These are phyloP conservation scores for Schrenkiella parvula DNA, from an alignment of 345 rosid species.

Conservation along the genomic window DNA sequence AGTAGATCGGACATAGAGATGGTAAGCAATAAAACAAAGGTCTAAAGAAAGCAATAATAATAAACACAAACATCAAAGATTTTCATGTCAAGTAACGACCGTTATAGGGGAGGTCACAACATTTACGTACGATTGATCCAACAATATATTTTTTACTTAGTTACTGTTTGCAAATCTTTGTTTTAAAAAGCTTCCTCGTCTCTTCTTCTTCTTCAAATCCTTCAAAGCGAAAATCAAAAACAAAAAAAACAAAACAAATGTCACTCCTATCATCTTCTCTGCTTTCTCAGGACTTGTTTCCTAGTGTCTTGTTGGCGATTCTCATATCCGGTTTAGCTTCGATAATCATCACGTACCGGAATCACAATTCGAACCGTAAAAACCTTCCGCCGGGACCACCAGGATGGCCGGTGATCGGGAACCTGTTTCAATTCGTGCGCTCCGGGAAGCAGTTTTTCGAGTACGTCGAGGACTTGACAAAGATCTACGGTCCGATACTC, in stretches of 20 bases:
- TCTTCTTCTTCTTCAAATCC: neutral
- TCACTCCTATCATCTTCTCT: neutral
- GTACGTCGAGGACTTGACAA: slow-evolving; percentile 45
- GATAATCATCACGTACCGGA: slow-evolving; percentile 30
- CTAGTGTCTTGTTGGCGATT: slow-evolving; percentile 22
- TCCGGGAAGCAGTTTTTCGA: slow-evolving; percentile 68
- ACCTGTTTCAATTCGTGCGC: slow-evolving; percentile 58
- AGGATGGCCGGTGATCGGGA: slow-evolving; percentile 85
- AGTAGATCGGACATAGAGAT: neutral
- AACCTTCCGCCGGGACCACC: slow-evolving; percentile 83
- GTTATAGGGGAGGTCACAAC: neutral
- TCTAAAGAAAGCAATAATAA: neutral
- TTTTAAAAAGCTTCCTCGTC: neutral
- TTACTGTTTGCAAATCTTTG: neutral
- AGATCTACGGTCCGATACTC: slow-evolving; percentile 57
- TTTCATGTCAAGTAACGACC: neutral
- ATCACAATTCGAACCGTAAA: slow-evolving; percentile 4
- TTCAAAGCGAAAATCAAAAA: neutral
- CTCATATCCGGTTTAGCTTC: slow-evolving; percentile 36
- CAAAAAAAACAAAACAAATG: neutral
- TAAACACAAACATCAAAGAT: neutral
- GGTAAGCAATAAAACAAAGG: neutral
- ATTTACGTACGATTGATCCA: no score
- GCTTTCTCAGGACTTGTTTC: neutral
- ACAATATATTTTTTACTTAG: neutral